Evolutionary conservation across 169 alveolate genomes (phyloP).

Genomic region (Theileria equi): DNA sequence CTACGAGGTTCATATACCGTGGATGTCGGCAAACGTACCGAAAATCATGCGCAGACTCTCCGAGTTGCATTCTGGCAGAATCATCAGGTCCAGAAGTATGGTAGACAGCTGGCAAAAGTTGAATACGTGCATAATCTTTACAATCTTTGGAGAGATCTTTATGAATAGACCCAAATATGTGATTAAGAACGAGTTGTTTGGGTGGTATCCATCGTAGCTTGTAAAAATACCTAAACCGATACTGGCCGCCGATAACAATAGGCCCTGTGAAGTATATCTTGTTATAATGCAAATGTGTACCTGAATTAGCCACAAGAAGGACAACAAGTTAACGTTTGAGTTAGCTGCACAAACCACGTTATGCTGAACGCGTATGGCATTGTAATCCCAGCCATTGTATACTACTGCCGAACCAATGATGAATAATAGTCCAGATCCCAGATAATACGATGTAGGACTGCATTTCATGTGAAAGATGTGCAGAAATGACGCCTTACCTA

Average conservation of each 20-base stretch:
- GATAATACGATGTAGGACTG: slow-evolving; percentile 54
- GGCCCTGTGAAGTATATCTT: slow-evolving; percentile 22
- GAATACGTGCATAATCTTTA: slow-evolving; percentile 52
- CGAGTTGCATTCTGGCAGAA: slow-evolving; percentile 62
- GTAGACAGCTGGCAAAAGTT: slow-evolving; percentile 50
- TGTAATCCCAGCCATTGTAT: slow-evolving; percentile 60
- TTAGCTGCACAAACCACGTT: slow-evolving; percentile 54
- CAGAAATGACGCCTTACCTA: slow-evolving; percentile 19
- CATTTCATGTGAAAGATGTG: not conserved
- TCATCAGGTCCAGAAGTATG: slow-evolving; percentile 38
- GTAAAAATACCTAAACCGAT: slow-evolving; percentile 46
- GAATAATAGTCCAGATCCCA: slow-evolving; percentile 36
- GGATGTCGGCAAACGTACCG: slow-evolving; percentile 12
- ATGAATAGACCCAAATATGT: slow-evolving; percentile 48
- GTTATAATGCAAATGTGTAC: not conserved
- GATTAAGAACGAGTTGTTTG: slow-evolving; percentile 33
- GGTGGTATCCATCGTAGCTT: slow-evolving; percentile 27
- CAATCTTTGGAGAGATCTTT: slow-evolving; percentile 58
- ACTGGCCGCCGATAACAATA: slow-evolving; percentile 30
- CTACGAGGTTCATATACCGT: not conserved
- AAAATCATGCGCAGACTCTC: slow-evolving; percentile 32
- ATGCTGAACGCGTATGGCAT: slow-evolving; percentile 47
- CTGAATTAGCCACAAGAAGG: slow-evolving; percentile 50
- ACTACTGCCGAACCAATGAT: slow-evolving; percentile 31
- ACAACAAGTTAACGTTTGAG: slow-evolving; percentile 37